Base-by-base conservation (phyloP, 176 grass and related monocot genomes). In the Phoenix dactylifera region DNA sequence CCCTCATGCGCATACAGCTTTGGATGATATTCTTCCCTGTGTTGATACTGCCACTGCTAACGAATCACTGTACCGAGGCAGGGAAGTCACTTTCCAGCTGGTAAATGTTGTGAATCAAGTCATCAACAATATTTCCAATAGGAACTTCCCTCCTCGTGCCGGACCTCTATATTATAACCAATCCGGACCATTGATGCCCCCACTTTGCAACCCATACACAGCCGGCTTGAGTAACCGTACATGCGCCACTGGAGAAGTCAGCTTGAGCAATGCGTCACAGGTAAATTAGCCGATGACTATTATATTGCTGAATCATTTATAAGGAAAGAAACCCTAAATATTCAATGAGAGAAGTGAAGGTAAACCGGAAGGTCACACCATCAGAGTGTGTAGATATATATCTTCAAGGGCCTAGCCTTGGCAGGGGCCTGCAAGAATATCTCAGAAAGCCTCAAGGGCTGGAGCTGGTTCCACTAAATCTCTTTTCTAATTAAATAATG, bases 11-110 rank as follows among this genome's bases (percentile, higher is more conserved):
- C 84, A 86, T 65, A 81, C 93, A 54, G 84, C 87, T 55, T 66
- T 98, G 18, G 87, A 98, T 49, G 87, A 91, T 67, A 83, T 98
- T 62, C 82, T 98, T 24, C 93, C 93, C 0, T 98, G 93, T 67
- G 71, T 92, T 0, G 79, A 98, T 70, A 73, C 75, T 6, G 66
- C 67, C 58, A 98, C 93, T 20, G 93, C 87, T 6, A 83, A 86
- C 24, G 76, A 86, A 52, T 92, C 84, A 4, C 65, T 81, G 73
- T 78, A 58, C 53, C 78, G 76, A 57, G 86, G 87, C 78, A 61
- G 80, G 72, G 87, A 92, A 63, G 87, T 92, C 28, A 98, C 93
- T n/a, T 83, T 51, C 65, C 81, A 92, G 73, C 72, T 98, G 66
- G 93, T 98, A 22, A 76, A 66, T 23, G 74, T 92, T 1, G 87